Base-by-base conservation (phyloP, 2,329 filamentous ascomycete species). In the Neurospora sp. region DNA sequence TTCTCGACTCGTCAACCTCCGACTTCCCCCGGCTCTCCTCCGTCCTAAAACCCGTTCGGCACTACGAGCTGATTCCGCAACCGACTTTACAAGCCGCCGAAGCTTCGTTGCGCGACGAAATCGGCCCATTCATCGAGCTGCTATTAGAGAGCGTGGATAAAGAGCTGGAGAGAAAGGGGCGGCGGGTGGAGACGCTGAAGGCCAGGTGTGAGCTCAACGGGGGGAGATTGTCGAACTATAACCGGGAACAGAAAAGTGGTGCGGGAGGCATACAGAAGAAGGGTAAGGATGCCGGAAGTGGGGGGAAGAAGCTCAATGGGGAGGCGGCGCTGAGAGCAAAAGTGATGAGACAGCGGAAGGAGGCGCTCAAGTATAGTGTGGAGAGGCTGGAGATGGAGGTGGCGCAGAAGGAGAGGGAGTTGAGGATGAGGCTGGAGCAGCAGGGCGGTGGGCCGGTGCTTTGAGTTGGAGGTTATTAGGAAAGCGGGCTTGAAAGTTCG, bases 11-110 rank as follows among this genome's bases (percentile, higher is more conserved):
- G 6, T 87, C 87, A 12, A 87, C 89, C 52, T 78, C 82, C 62
- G 87, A 89, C 80, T 86, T 87, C 73, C 87, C 87, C 1, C 77
- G 87, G 11, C 82, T 89, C 1, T 77, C 81, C 65, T 82, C 80
- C 70, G 85, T 89, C 46, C 81, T 89, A 67, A 87, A 87, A 77
- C 84, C 84, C 8, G 84, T 88, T 41, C 82, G 87, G 90, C 94
- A 97, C 82, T 97, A 97, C 81, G 94, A 97, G 79, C 89, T 97
- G 57, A 92, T 97, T 75, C 92, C 93, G 17, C 92, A 97, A 78
- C 88, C 91, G 12, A 92, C 92, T 68, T 88, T 97, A 65, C 89
- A 90, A 72, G 87, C 90, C 72, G 94, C 94, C 39, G 94, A 97
- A 80, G 85, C 92, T 74, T 90, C 92, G 4, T 88, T 97, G 19